Evolutionary conservation across 176 grass and related monocot species (phyloP), one percentile per base, ranked within the genome.

Genomic region (Oryza australiensis): DNA sequence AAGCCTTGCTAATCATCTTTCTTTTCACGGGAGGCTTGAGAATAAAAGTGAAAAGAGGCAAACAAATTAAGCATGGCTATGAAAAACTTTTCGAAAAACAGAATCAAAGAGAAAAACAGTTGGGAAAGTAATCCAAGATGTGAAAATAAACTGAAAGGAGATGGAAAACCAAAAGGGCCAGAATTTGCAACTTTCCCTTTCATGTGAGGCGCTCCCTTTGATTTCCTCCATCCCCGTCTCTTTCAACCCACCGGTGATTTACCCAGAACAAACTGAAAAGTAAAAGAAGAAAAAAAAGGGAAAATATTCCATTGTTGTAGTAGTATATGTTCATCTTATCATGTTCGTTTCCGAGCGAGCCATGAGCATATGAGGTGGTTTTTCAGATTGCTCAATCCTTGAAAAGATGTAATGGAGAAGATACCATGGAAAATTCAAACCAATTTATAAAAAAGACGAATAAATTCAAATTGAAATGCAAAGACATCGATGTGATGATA

Each of bases 141-240:
- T 66, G 30, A 60, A 30, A 57, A 64, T 63, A 74, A 51, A 79
- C 9, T 10, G 9, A 68, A 12, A 22, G 7, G 23, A 24, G 29
- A 65, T 7, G 6, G 13, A 16, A 32, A 3, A 26, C 49, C 2
- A 34, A 77, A 23, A 14, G 20, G 27, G 3, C 5, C 3, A 16
- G 49, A 32, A 14, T 22, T 48, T 20, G 70, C 69, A 9, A 11
- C 55, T 84, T 84, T 84, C 63, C n/a, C 62, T 84, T 80, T 63
- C 82, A 13, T 40, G 76, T 59, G 73, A 78, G 66, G 55, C 24
- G 37, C 55, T 5, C 3, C 57, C 74, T 80, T 89, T 85, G 51
- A 6, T 75, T 80, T 89, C 76, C 62, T 70, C 62, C 30, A 8
- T 29, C 22, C 4, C 10, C 37, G 5, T 84, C 76, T 14, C 77